Percentiles rank a stretch among this genome's conserved stretches.
phyloP scores from a whole-genome alignment of 495 filamentous ascomycete genomes.

The Neurospora sp. region DNA sequence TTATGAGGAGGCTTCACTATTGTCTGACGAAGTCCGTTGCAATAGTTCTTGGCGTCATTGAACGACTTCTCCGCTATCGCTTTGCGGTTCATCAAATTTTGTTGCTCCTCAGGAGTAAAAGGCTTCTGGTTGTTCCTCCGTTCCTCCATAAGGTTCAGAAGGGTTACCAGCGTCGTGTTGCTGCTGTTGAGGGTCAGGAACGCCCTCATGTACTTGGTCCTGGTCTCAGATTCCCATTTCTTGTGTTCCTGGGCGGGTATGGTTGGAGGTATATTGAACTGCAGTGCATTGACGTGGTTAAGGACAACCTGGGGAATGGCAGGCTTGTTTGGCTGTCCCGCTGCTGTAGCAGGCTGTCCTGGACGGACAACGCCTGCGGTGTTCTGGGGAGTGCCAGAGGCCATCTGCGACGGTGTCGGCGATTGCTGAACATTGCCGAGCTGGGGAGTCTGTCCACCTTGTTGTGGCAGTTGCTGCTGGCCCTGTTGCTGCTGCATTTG shows the following conservation, averaged over 20 bases:
- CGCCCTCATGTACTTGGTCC: constrained; percentile 9
- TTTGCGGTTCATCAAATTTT: constrained; percentile 23
- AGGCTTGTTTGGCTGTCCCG: constrained; percentile 1
- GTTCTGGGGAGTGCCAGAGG: neutral
- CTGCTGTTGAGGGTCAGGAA: constrained; percentile 16
- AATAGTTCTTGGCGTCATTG: constrained; percentile 21
- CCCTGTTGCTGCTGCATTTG: constrained; percentile 5
- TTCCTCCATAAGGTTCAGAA: constrained; percentile 25
- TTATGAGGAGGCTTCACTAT: constrained; percentile 6
- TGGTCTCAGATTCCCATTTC: constrained; percentile 24
- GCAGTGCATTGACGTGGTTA: constrained; percentile 27
- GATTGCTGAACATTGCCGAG: neutral
- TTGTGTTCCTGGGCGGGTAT: constrained; percentile 9
- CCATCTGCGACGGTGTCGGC: neutral
- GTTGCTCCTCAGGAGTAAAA: constrained; percentile 23
- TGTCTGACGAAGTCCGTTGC: constrained; percentile 19
- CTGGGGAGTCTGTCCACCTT: constrained; percentile 1
- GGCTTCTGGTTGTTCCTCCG: constrained; percentile 20
- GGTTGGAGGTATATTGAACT: constrained; percentile 17
- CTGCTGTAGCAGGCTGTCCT: constrained; percentile 1
- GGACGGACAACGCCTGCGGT: neutral
- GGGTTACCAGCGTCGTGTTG: constrained; percentile 1
- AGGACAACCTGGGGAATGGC: constrained; percentile 21
- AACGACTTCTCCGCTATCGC: constrained; percentile 21
- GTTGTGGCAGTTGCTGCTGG: constrained; percentile 3